Percentiles rank a stretch among this genome's conserved stretches.
phyloP scores from a whole-genome alignment of 73 alveolate species.

The Uronychia binucleata region DNA sequence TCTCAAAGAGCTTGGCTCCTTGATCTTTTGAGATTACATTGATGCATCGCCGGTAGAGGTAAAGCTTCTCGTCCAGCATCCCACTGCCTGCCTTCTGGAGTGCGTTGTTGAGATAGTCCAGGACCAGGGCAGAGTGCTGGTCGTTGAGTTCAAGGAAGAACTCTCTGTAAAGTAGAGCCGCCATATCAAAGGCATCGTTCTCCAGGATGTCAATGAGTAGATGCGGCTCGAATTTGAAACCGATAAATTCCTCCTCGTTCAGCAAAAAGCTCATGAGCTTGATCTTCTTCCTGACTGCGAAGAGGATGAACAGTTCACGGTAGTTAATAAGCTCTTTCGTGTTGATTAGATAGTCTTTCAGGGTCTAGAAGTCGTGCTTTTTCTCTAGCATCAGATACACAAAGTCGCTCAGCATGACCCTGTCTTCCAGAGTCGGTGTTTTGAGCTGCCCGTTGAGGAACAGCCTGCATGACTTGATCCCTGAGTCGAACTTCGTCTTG shows the following conservation, averaged over 20 bases:
- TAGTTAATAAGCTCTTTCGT: constrained; percentile 28
- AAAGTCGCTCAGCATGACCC: constrained; percentile 56
- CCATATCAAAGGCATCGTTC: constrained; percentile 71
- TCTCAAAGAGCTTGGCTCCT: constrained; percentile 3
- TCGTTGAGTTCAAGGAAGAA: constrained; percentile 42
- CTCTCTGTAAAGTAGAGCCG: constrained; percentile 63
- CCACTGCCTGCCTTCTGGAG: constrained; percentile 15
- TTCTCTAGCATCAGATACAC: constrained; percentile 56
- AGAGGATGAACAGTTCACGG: constrained; percentile 59
- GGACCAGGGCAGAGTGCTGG: not conserved
- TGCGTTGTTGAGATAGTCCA: constrained; percentile 4
- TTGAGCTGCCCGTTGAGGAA: constrained; percentile 29
- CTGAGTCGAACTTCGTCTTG: constrained; percentile 56
- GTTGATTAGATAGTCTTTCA: constrained; percentile 16
- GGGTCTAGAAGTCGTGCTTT: constrained; percentile 19
- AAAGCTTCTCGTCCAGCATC: constrained; percentile 7
- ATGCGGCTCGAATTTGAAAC: constrained; percentile 35
- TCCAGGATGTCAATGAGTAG: constrained; percentile 48
- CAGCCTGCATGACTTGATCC: constrained; percentile 32
- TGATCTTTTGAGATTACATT: not conserved
- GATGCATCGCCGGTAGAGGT: constrained; percentile 6
- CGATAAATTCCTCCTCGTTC: constrained; percentile 44
- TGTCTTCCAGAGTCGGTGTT: constrained; percentile 44
- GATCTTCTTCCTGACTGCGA: constrained; percentile 61
- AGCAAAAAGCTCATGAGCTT: constrained; percentile 57